Conservation (phyloP, 176 grass and related monocot species). For the Carex cristatella region DNA sequence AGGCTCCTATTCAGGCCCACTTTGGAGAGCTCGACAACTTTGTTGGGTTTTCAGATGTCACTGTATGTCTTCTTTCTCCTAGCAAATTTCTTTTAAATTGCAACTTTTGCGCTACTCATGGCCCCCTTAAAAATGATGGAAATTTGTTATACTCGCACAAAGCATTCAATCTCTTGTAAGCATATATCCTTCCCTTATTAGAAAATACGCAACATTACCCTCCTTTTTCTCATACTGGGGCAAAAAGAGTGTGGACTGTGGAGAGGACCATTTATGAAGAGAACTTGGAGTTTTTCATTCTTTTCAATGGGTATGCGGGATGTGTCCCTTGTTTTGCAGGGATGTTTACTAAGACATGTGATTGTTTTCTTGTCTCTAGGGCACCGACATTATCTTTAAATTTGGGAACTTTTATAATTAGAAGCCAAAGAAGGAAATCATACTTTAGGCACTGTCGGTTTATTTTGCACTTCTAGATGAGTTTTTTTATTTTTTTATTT, state of each 20-base stretch:
- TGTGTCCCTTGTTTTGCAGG: background rate
- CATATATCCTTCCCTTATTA: background rate
- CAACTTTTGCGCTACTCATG: background rate
- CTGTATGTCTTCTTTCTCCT: constrained; percentile 39
- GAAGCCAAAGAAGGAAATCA: background rate
- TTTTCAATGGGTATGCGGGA: background rate
- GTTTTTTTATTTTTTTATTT: background rate
- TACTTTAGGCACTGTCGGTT: background rate
- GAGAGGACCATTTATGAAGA: background rate
- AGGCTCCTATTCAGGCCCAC: constrained; percentile 88
- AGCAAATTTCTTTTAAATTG: background rate
- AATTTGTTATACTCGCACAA: background rate
- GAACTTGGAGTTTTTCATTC: background rate
- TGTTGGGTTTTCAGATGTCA: constrained; percentile 81
- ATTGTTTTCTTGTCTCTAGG: background rate
- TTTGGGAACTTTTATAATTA: background rate
- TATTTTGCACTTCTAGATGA: background rate
- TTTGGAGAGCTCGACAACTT: constrained; percentile 77
- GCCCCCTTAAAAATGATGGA: background rate
- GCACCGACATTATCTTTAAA: background rate
- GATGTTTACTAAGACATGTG: background rate
- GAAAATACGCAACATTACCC: background rate
- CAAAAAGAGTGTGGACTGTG: background rate
- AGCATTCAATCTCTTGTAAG: background rate
- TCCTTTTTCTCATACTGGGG: background rate